A percentile compares a stretch with the other conserved stretches of the same genome.
Evolutionary conservation across 2,329 filamentous ascomycete species (phyloP).

Genomic region (Colletotrichum paranaense): DNA sequence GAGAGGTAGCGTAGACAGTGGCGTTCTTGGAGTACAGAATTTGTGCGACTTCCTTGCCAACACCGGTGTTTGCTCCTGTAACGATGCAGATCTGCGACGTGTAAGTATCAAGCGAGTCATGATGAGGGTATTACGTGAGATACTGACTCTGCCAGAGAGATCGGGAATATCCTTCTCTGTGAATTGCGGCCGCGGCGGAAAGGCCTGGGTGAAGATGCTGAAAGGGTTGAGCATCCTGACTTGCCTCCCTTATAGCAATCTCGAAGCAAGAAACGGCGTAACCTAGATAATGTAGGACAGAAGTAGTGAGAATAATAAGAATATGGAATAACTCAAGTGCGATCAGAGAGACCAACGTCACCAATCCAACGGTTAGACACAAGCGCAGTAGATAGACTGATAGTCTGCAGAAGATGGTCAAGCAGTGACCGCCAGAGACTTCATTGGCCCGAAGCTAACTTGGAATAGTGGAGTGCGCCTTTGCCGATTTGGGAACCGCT

Average conservation of each 20-base stretch:
- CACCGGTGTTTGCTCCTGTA: constrained; percentile 54
- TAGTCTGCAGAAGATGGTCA: neutral
- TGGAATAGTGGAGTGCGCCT: constrained; percentile 21
- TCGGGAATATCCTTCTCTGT: constrained; percentile 54
- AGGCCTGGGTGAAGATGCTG: constrained; percentile 39
- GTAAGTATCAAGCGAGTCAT: constrained; percentile 9
- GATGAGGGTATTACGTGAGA: neutral
- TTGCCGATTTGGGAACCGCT: constrained; percentile 1
- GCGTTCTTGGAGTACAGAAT: constrained; percentile 66
- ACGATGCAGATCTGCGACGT: constrained; percentile 60
- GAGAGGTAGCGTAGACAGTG: constrained; percentile 66
- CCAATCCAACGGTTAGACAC: neutral
- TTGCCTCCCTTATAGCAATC: neutral
- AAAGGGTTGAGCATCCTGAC: constrained; percentile 30
- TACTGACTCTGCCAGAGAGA: constrained; percentile 49
- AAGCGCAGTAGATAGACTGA: neutral
- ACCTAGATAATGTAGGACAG: neutral
- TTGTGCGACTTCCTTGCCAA: constrained; percentile 63
- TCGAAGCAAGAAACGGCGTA: neutral
- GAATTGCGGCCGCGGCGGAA: constrained; percentile 51
- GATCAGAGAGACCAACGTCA: constrained; percentile 4
- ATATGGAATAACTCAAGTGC: neutral
- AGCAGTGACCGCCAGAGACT: neutral
- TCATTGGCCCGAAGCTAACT: constrained; percentile 24
- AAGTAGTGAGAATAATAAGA: neutral